These are phyloP conservation scores for Pistacia atlantica DNA, from an alignment of 345 rosid genomes.

Conservation along the genomic window DNA sequence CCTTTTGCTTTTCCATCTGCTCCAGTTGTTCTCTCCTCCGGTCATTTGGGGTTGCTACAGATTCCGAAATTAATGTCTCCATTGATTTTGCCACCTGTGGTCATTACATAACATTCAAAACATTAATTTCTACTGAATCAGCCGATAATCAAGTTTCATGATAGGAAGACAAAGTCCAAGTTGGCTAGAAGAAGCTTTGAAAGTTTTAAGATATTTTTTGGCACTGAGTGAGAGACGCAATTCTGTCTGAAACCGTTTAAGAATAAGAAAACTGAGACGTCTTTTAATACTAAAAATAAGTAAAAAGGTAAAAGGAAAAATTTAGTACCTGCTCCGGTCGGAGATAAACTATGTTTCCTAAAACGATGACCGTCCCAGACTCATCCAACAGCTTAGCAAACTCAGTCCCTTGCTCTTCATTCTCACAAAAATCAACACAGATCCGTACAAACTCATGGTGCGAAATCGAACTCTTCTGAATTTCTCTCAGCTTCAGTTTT, in stretches of 20 bases:
- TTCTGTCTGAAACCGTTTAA: not conserved
- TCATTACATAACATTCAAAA: not conserved
- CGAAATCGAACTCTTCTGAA: slow-evolving; percentile 48
- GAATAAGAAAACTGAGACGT: not conserved
- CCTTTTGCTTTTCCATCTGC: slow-evolving; percentile 58
- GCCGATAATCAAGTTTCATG: too few relatives aligned
- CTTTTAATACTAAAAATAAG: too few relatives aligned
- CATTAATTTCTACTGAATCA: not conserved
- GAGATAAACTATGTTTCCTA: slow-evolving; percentile 67
- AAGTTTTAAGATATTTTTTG: too few relatives aligned
- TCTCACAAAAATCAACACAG: slow-evolving; percentile 56
- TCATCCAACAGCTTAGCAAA: slow-evolving; percentile 65
- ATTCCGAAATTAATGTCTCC: slow-evolving; percentile 48
- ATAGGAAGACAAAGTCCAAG: too few relatives aligned
- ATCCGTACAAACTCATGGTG: slow-evolving; percentile 49
- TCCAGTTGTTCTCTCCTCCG: slow-evolving; percentile 63
- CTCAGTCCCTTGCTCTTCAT: slow-evolving; percentile 48
- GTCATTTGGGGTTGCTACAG: slow-evolving; percentile 48
- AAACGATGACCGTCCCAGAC: slow-evolving; percentile 72
- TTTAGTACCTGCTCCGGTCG: slow-evolving; percentile 71
- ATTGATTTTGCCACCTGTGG: slow-evolving; percentile 59
- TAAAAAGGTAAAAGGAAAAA: too few relatives aligned
- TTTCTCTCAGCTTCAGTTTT: slow-evolving; percentile 55
- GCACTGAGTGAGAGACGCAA: not conserved
- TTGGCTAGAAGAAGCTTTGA: too few relatives aligned